phyloP scores from a whole-genome alignment of 2,329 filamentous ascomycete genomes.

The Chalaropsis ovoidea region DNA sequence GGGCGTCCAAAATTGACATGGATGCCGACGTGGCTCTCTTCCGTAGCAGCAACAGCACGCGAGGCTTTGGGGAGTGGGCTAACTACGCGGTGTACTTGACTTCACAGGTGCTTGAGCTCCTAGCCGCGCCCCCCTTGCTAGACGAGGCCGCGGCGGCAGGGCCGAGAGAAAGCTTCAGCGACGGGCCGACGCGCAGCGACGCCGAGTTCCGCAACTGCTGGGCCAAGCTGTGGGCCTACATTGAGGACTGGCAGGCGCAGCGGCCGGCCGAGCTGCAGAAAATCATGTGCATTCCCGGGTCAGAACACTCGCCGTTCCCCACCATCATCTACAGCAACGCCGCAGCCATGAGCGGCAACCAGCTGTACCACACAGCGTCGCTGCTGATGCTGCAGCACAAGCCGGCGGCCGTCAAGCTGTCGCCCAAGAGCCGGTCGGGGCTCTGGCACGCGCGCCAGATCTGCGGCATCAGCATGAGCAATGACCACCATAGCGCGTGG shows the following conservation, averaged over 20 bases:
- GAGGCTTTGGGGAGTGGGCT: conserved; percentile 40
- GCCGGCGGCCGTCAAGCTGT: conserved; percentile 35
- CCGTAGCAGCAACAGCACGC: conserved; percentile 27
- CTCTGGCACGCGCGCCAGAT: conserved; percentile 46
- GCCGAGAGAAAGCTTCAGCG: conserved; percentile 17
- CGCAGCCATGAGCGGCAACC: conserved; percentile 45
- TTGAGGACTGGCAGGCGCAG: conserved; percentile 36
- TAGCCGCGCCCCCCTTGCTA: conserved; percentile 29
- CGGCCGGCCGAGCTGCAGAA: conserved; percentile 34
- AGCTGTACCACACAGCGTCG: conserved; percentile 45
- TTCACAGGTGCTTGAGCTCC: conserved; percentile 37
- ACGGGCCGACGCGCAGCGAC: conserved; percentile 27
- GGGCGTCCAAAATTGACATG: conserved; percentile 34
- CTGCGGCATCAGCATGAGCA: conserved; percentile 44
- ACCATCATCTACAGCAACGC: conserved; percentile 43
- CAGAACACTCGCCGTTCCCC: conserved; percentile 41
- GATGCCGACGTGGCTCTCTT: conserved; percentile 34
- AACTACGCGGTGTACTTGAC: conserved; percentile 43
- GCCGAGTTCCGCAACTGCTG: conserved; percentile 31
- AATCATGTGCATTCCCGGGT: conserved; percentile 32
- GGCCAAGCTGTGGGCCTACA: conserved; percentile 34
- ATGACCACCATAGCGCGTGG: conserved; percentile 44
- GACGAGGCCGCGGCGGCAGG: conserved; percentile 24
- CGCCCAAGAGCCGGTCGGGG: conserved; percentile 33
- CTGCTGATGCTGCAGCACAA: conserved; percentile 43